A percentile compares a stretch with the other conserved stretches of the same genome.
These are phyloP conservation scores for Emergomyces orientalis DNA, from an alignment of 2,329 filamentous ascomycete species.

Conservation along the genomic window DNA sequence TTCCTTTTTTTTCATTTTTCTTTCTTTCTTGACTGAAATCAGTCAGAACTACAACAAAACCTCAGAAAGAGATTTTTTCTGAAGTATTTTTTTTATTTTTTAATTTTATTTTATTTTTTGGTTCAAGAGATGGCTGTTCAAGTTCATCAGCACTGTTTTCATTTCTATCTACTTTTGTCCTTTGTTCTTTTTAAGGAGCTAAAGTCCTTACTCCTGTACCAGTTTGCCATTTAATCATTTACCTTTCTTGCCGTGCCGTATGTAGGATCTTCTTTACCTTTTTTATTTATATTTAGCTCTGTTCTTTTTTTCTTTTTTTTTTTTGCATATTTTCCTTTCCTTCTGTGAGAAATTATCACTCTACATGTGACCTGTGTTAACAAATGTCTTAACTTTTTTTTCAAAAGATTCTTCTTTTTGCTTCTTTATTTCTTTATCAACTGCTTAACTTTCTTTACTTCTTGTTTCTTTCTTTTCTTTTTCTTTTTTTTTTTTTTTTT, in stretches of 20 bases:
- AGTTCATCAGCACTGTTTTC: not conserved
- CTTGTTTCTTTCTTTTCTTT: not conserved
- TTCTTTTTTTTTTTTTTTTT: not conserved
- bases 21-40: no score
- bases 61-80: not conserved
- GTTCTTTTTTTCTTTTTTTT: not conserved
- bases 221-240: not conserved
- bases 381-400: not conserved
- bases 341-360: not conserved
- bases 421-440: not conserved
- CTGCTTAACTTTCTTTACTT: not conserved
- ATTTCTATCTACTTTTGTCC: not conserved
- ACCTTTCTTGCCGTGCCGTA: not conserved
- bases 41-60: not conserved
- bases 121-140: not conserved
- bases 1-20: not conserved
- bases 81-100: not conserved
- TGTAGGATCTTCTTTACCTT: not conserved
- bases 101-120: no score
- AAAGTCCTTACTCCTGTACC: not conserved
- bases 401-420: not conserved
- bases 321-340: not conserved
- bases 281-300: not conserved
- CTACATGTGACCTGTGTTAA: not conserved
- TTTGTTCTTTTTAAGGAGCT: not conserved